Evolutionary conservation across 177 flowering plant genomes (phyloP), one percentile per base, ranked within the genome.

Genomic region (Vitis hybrid): DNA sequence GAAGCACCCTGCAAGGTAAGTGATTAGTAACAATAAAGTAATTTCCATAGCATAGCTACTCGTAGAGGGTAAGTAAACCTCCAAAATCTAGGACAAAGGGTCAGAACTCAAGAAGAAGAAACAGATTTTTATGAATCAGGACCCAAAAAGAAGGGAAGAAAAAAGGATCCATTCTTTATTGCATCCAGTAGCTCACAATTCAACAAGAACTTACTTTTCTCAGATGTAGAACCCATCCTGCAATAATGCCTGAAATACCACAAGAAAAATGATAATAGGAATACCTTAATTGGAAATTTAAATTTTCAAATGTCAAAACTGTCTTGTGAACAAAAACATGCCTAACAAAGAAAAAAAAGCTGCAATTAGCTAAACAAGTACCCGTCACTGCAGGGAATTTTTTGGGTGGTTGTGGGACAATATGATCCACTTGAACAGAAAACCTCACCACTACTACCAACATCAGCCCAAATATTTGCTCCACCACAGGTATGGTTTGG

Each of bases 401-500:
- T 77, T 59, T 67, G 29, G 51, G 73, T 72, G 48, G 77, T 84
- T 59, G 91, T 83, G 19, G 91, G 93, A 74, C 93, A 89, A 73
- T 77, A 86, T 45, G 87, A 83, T 76, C 93, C 93, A 5, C 85
- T 82, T 57, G 93, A 81, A 76, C 93, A 89, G 74, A 89, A 89
- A 15, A 89, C 51, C 63, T 87, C 88, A 57, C 70, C 57, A 67
- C 87, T 85, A 29, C 78, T 72, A 15, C 73, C 57, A 69, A 83
- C 78, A 84, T 86, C 88, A 58, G 85, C 82, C 93, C 93, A 89
- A 10, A 78, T 71, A 72, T 86, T 82, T 65, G 93, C 93, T 48
- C 89, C 93, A 66, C 93, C 93, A 75, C 91, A 89, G 64, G 87
- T 87, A 77, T 86, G 93, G 74, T 85, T 83, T 51, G 74, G 75